Conservation (phyloP, 345 rosid genomes). For the Populus deltoides region DNA sequence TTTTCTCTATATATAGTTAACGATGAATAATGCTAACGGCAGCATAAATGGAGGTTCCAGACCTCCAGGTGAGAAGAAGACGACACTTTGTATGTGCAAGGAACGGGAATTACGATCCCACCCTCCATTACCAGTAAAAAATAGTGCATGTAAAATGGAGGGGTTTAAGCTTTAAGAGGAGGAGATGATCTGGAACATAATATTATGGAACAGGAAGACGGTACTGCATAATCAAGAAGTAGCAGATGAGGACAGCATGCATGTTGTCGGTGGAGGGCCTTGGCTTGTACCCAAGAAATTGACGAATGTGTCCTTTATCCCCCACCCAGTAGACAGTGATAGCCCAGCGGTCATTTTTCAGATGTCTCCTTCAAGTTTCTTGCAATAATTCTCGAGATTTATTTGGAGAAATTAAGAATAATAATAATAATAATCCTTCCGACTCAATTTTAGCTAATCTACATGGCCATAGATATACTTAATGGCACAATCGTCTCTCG, state of each 20-base stretch:
- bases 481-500: too few species aligned
- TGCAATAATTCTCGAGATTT: background rate
- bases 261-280: conserved; percentile 21
- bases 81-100: background rate
- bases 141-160: background rate
- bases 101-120: background rate
- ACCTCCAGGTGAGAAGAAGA: background rate
- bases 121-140: background rate
- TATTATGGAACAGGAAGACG: background rate
- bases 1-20: too few species aligned
- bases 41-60: background rate
- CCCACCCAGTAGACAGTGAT: background rate
- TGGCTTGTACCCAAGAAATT: conserved; percentile 17
- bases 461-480: too few species aligned
- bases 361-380: background rate
- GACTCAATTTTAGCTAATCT: too few species aligned
- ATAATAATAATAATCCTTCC: too few species aligned
- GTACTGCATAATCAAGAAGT: background rate
- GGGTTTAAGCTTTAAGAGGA: background rate
- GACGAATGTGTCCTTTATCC: conserved; percentile 22
- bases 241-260: conserved; percentile 10
- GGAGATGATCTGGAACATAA: background rate
- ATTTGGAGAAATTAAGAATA: background rate
- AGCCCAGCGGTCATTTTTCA: background rate
- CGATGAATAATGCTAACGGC: background rate